A percentile compares a stretch with the other conserved stretches of the same genome.
Evolutionary conservation across 179 eudicot genomes (phyloP).

Genomic region (Silene vulgaris): DNA sequence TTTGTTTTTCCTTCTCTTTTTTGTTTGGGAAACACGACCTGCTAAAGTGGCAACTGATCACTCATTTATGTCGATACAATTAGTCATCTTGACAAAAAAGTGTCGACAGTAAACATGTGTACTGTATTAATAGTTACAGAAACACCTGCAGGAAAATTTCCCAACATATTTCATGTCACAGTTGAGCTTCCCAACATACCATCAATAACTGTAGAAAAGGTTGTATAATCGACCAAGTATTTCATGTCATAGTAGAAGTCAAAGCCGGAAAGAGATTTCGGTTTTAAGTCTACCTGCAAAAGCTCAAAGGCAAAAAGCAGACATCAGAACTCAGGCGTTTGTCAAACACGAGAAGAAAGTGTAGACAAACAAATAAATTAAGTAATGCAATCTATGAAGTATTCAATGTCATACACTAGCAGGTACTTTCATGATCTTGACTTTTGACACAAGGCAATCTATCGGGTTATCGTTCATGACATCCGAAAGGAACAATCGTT

Average conservation of each 20-base stretch:
- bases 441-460: conserved; percentile 51
- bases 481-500: conserved; percentile 46
- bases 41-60: conserved; percentile 1
- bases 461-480: conserved; percentile 46
- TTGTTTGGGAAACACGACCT: background rate
- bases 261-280: conserved; percentile 38
- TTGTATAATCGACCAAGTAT: conserved; percentile 43
- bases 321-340: conserved; percentile 2
- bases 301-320: background rate
- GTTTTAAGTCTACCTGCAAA: conserved; percentile 39
- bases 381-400: conserved; percentile 2
- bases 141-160: conserved; percentile 11
- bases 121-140: background rate
- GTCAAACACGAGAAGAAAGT: conserved; percentile 10
- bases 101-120: background rate
- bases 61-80: background rate
- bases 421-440: conserved; percentile 36
- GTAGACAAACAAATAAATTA: conserved; percentile 9
- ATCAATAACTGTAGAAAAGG: conserved; percentile 40
- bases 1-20: too few species aligned
- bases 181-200: conserved; percentile 34
- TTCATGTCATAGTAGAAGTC: conserved; percentile 55
- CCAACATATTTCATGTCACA: background rate
- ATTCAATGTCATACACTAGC: conserved; percentile 31
- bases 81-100: background rate